Evolutionary conservation across 768 basidiomycete genomes (phyloP), one percentile per base, ranked within the genome.

Genomic region (Rhizopogon vinicolor): DNA sequence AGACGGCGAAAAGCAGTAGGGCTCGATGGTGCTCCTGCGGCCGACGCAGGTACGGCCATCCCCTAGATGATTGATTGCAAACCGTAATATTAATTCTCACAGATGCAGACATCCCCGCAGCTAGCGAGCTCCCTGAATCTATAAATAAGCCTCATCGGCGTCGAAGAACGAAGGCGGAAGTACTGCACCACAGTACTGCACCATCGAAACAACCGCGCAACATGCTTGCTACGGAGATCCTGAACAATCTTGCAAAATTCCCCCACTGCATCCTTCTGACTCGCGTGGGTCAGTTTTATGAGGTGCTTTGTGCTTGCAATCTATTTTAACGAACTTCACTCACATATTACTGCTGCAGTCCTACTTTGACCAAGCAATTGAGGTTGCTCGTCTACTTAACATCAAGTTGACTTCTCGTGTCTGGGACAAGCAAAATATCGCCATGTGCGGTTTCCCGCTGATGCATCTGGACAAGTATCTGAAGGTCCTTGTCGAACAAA

Each of bases 231-330:
- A 76, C 67, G 43, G 86, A 85, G 60, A 86, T 98, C 33, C 75
- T 82, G 58, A 70, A 79, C 25, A 93, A 97, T 64, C 76, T 89
- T 18, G 72, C 75, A 41, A 81, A 74, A 45, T 97, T 93, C 65
- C 89, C 95, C 19, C 89, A 94, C 62, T 95, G 93, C 65, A 78
- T 97, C 29, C 76, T 98, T 25, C 78, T 98, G 16, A 98, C 94
- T 7, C 83, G 92, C 52, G 93, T 98, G 10, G 95, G 95, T 13
- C 87, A 93, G 63, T 98, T 98, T 69, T 98, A 96, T 65, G 95
- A 98, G 81, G 95, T 92, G 67, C 48, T 41, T 74, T 19, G 7
- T 2, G 45, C 53, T 43, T 5, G 6, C 19, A 37, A 33, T 49
- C 13, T 44, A 41, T 44, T 45, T 53, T 50, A 51, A 43, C 19